A percentile compares a stretch with the other conserved stretches of the same genome.
phyloP scores from a whole-genome alignment of 2,329 filamentous ascomycete genomes.

The Cordyceps farinosa region DNA sequence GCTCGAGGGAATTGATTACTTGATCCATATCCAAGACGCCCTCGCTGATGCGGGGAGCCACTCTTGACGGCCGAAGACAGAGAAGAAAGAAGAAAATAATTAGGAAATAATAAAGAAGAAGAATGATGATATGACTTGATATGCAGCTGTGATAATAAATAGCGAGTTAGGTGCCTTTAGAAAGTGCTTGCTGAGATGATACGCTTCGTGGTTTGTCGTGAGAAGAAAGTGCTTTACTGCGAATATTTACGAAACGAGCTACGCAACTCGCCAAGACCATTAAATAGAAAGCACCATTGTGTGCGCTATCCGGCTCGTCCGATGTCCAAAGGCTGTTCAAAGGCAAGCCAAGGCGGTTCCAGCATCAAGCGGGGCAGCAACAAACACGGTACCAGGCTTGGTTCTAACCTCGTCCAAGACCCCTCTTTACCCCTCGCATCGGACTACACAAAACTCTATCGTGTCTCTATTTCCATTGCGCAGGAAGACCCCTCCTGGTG shows the following conservation, averaged over 20 bases:
- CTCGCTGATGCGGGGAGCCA: neutral
- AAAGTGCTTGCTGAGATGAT: too few relatives aligned
- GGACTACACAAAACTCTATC: neutral
- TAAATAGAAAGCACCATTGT: neutral
- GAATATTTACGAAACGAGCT: too few relatives aligned
- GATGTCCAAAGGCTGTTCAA: neutral
- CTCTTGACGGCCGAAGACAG: neutral
- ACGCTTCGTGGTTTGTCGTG: too few relatives aligned
- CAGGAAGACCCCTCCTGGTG: neutral
- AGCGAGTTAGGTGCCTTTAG: too few relatives aligned
- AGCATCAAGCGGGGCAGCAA: constrained; percentile 6
- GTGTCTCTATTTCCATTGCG: neutral
- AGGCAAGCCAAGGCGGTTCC: neutral
- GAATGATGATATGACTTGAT: neutral
- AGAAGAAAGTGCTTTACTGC: too few relatives aligned
- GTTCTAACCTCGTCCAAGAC: neutral
- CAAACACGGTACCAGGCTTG: neutral
- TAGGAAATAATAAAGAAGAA: constrained; percentile 3
- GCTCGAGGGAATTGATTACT: neutral
- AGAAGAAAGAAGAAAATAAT: neutral
- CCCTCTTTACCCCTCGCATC: neutral
- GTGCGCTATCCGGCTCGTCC: neutral
- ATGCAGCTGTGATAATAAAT: neutral
- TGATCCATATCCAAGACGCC: neutral
- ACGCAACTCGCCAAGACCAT: too few relatives aligned